Evolutionary conservation across 768 basidiomycete species (phyloP).

Genomic region (Pisolithus sp.): DNA sequence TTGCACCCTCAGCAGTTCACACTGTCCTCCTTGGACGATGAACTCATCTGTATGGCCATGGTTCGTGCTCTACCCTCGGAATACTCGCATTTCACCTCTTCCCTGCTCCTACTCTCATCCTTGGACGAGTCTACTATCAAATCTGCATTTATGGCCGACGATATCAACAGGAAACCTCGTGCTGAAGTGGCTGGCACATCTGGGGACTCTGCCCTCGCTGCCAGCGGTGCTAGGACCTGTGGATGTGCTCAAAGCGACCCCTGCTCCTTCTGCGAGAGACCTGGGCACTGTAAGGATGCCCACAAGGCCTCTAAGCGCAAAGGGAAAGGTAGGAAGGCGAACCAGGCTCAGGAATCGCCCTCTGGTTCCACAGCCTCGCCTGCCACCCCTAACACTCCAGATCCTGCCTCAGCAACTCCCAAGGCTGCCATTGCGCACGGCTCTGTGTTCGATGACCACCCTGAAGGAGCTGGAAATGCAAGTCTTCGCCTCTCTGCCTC

Average conservation of each 20-base stretch:
- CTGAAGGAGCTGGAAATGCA: conserved; percentile 1
- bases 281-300: background rate
- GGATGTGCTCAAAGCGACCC: background rate
- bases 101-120: conserved; percentile 4
- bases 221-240: background rate
- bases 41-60: conserved; percentile 11
- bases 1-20: background rate
- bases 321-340: background rate
- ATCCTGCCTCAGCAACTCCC: background rate
- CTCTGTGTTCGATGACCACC: background rate
- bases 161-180: too few relatives aligned
- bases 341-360: background rate
- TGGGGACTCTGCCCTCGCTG: too few relatives aligned
- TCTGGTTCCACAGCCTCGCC: background rate
- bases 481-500: conserved; percentile 3
- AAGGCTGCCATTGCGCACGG: too few relatives aligned
- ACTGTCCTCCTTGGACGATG: background rate
- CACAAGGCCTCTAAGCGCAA: background rate
- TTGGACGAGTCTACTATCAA: too few relatives aligned
- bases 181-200: too few relatives aligned
- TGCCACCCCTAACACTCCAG: background rate
- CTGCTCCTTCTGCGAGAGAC: background rate
- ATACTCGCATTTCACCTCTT: conserved; percentile 9
- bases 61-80: conserved; percentile 5
- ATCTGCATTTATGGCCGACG: too few relatives aligned